These are phyloP conservation scores for Agapanthus africanus DNA, from an alignment of 106 monocot genomes.

Conservation along the genomic window DNA sequence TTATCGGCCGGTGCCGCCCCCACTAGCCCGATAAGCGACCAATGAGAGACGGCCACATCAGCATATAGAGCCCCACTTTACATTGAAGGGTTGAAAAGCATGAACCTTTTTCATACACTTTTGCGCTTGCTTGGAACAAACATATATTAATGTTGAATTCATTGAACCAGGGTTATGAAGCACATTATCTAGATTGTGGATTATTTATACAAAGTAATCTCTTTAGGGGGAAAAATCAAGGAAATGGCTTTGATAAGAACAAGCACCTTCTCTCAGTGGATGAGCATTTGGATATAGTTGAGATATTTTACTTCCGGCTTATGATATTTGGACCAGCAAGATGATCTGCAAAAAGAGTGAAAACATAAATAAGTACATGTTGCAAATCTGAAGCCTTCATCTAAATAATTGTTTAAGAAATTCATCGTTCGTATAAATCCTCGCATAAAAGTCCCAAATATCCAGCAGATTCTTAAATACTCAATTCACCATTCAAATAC, in stretches of 20 bases:
- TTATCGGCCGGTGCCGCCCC: conserved; percentile 4
- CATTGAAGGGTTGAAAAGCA: not conserved
- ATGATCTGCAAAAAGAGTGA: not conserved
- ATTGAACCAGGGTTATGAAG: not conserved
- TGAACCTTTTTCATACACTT: not conserved
- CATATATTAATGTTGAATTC: not conserved
- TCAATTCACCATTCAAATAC: not conserved
- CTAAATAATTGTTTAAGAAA: not conserved
- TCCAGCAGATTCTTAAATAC: not conserved
- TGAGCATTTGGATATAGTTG: not conserved
- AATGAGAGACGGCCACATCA: not conserved
- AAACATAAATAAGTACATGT: not conserved
- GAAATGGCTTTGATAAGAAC: not conserved
- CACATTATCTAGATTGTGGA: not conserved
- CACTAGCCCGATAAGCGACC: not conserved
- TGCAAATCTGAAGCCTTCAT: not conserved
- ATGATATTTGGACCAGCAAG: too few relatives aligned
- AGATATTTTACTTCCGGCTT: not conserved
- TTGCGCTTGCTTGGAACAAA: not conserved
- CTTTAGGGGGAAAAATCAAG: not conserved
- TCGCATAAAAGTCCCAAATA: not conserved
- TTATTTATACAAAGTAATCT: not conserved
- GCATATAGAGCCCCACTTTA: not conserved
- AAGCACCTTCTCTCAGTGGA: not conserved
- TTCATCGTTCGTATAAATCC: not conserved